Base-by-base conservation (phyloP, 768 basidiomycete species). In the Amyloporia xantha region DNA sequence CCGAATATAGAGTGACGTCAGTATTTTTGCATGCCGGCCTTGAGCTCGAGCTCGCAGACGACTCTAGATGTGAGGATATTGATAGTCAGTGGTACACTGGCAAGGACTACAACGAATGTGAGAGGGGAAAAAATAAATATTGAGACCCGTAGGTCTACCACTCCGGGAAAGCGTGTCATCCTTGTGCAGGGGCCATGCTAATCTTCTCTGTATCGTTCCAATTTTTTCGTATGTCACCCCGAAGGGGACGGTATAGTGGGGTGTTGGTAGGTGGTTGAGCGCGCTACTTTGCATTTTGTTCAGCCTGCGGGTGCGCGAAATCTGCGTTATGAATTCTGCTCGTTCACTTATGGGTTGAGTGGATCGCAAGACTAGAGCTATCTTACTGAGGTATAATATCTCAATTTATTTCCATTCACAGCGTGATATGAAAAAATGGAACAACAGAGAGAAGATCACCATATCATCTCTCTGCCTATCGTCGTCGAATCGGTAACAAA, bases 181-280 rank as follows among this genome's bases (percentile, higher is more conserved):
- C 93, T 95, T 96, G 91, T 95, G 93, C 92, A 95, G 92, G 93
- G 92, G 91, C 93, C 89, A 95, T 95, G 92, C 92, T 94, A 93
- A 95, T 93, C 92, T 94, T 94, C 92, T 95, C 91, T 92, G 91
- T 93, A 94, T 93, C 87, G 90, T 92, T 93, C 88, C 91, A 91
- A 92, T 87, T 90, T 91, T 92, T 87, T 86, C 84, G 82, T 89
- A 85, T 87, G 87, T 82, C 84, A 84, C 87, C 82, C 83, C 82
- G 82, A 85, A 86, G 82, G 82, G 84, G 82, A 82, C 82, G 15
- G 15, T 15, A 15, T 33, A 7, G 30, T 7, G 15, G 79, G 23
- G 46, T 27, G 15, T 10, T 6, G 26, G 26, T 27, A 17, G 7
- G 43, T 4, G 12, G n/a, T 12, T 3, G n/a, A 27, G 10, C 3